Conservation (phyloP, 192 early-diverging fungal genomes). For the Rhizophagus prolifer region DNA sequence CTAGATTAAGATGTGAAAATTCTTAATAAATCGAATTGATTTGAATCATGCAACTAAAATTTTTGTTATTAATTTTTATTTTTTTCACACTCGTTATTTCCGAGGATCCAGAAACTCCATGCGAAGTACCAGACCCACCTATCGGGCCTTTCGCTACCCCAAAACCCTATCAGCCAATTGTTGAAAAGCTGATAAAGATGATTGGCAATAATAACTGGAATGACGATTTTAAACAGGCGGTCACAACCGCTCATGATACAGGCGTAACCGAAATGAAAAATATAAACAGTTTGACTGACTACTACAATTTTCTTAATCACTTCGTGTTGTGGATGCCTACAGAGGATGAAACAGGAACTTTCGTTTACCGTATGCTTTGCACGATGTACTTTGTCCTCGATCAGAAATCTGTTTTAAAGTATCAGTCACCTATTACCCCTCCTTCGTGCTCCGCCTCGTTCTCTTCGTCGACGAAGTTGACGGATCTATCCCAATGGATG, state of each 20-base stretch:
- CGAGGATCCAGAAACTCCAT: background rate
- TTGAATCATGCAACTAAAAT: constrained; percentile 9
- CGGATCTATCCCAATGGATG: constrained; percentile 9
- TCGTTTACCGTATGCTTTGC: constrained; percentile 12
- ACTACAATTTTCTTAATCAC: constrained; percentile 5
- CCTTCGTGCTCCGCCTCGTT: too few relatives aligned
- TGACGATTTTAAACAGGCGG: background rate
- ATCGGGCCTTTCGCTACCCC: constrained; percentile 10
- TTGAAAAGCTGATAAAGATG: background rate
- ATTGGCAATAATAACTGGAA: background rate
- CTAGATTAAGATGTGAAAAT: too few relatives aligned
- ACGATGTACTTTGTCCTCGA: constrained; percentile 24
- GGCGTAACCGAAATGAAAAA: background rate
- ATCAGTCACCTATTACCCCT: too few relatives aligned
- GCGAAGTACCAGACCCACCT: background rate
- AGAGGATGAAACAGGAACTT: constrained; percentile 9
- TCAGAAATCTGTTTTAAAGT: background rate
- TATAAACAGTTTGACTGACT: background rate
- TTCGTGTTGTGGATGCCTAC: background rate
- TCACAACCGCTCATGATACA: background rate
- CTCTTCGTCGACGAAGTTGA: too few relatives aligned
- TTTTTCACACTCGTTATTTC: background rate
- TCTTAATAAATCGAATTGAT: background rate
- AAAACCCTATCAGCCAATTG: background rate
- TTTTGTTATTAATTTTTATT: background rate